Conservation (phyloP, 163 green algal species). For the Chloromonas sp. region DNA sequence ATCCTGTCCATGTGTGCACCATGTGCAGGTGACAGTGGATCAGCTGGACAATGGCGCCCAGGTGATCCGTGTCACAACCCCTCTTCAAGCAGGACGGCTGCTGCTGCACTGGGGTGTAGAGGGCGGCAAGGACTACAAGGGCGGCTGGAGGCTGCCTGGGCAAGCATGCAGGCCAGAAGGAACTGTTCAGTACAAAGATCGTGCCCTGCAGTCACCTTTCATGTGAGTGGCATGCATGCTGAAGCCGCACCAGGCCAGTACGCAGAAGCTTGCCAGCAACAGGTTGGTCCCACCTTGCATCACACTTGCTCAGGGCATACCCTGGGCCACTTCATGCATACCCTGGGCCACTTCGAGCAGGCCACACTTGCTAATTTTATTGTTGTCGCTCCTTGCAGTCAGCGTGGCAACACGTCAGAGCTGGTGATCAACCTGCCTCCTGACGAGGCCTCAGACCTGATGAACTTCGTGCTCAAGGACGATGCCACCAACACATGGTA, state of each 20-base stretch:
- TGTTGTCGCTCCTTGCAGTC: not conserved
- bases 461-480: constrained; percentile 97
- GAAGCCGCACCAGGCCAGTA: not conserved
- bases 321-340: not conserved
- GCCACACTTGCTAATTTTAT: not conserved
- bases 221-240: constrained; percentile 21
- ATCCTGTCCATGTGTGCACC: too few relatives aligned
- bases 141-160: constrained; percentile 84
- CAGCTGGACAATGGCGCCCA: constrained; percentile 20
- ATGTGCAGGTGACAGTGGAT: constrained; percentile 24
- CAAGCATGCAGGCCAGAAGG: constrained; percentile 55
- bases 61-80: constrained; percentile 48
- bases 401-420: not conserved
- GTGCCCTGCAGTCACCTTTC: constrained; percentile 89
- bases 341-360: too few relatives aligned
- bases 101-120: constrained; percentile 92
- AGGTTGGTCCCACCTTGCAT: too few relatives aligned
- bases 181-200: constrained; percentile 89
- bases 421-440: constrained; percentile 7
- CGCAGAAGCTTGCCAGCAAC: too few relatives aligned
- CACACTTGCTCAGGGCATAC: not conserved
- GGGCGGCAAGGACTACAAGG: constrained; percentile 74
- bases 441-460: constrained; percentile 69
- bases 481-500: constrained; percentile 78
- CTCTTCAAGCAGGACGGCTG: constrained; percentile 56